Percentiles rank a stretch among this genome's conserved stretches.
These are phyloP conservation scores for Corinectria fuckeliana DNA, from an alignment of 2,329 filamentous ascomycete genomes.

Conservation along the genomic window DNA sequence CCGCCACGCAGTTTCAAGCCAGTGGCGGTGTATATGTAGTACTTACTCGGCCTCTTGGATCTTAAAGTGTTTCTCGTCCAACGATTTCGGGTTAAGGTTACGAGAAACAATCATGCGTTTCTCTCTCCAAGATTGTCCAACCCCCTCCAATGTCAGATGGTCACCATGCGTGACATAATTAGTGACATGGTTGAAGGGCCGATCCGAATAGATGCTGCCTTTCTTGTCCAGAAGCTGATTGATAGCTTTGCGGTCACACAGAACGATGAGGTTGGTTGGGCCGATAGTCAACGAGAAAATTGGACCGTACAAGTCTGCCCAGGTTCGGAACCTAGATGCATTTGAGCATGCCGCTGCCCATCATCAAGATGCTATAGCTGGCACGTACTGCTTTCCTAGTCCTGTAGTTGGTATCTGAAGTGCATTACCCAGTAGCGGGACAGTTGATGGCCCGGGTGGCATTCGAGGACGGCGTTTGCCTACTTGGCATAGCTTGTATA, in stretches of 20 bases:
- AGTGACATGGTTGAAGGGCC: conserved; percentile 5
- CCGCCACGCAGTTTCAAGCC: too few relatives aligned
- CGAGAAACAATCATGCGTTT: conserved; percentile 10
- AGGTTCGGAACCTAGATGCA: too few relatives aligned
- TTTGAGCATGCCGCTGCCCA: too few relatives aligned
- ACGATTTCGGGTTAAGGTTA: conserved; percentile 8
- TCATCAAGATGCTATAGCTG: neutral
- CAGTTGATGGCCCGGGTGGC: conserved; percentile 12
- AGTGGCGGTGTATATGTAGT: too few relatives aligned
- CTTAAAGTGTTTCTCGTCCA: conserved; percentile 13
- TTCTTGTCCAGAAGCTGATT: conserved; percentile 11
- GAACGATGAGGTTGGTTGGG: conserved; percentile 12
- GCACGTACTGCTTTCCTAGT: conserved; percentile 12
- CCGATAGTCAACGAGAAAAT: conserved; percentile 15
- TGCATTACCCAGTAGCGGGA: conserved; percentile 7
- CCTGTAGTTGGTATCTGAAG: conserved; percentile 11
- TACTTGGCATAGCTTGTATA: neutral
- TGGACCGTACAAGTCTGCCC: conserved; percentile 7
- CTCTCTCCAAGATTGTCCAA: conserved; percentile 2
- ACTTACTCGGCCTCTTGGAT: conserved; percentile 14
- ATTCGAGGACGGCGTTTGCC: conserved; percentile 12
- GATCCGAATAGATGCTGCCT: conserved; percentile 11
- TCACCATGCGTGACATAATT: conserved; percentile 12
- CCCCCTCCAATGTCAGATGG: conserved; percentile 10
- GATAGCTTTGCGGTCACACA: conserved; percentile 16